Evolutionary conservation across 306 rosid species (phyloP).

Genomic region (Cucumis hystrix): DNA sequence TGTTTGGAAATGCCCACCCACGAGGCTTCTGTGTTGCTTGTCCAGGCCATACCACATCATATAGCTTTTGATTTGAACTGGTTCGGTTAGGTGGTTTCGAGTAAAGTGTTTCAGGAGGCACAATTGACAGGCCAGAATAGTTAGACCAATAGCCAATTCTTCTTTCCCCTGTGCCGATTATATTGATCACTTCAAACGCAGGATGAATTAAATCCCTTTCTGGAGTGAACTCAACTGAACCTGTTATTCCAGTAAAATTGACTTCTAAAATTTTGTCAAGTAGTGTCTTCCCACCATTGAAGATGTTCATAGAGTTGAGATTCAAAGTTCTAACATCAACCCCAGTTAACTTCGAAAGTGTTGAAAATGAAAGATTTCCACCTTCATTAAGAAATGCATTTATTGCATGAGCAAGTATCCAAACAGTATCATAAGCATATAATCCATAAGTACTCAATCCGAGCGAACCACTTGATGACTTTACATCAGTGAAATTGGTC

Average conservation of each 20-base stretch:
- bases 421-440: slow-evolving; percentile 82
- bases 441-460: slow-evolving; percentile 47
- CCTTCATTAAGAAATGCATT: slow-evolving; percentile 68
- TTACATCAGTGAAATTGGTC: slow-evolving; percentile 51
- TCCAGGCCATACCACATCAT: slow-evolving; percentile 77
- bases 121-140: slow-evolving; percentile 56
- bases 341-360: slow-evolving; percentile 35
- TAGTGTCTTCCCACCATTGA: slow-evolving; percentile 45
- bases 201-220: slow-evolving; percentile 50
- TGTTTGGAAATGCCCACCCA: slow-evolving; percentile 92
- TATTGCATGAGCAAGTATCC: slow-evolving; percentile 70
- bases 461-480: slow-evolving; percentile 11
- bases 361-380: slow-evolving; percentile 48
- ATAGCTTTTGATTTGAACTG: slow-evolving; percentile 26
- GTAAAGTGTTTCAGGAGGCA: slow-evolving; percentile 49
- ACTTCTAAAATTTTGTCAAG: slow-evolving; percentile 35
- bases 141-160: slow-evolving; percentile 90
- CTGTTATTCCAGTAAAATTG: slow-evolving; percentile 70
- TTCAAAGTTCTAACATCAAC: slow-evolving; percentile 24
- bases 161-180: slow-evolving; percentile 51
- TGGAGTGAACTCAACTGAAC: slow-evolving; percentile 40
- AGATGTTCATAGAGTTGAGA: slow-evolving; percentile 61
- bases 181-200: slow-evolving; percentile 71
- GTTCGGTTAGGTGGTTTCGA: slow-evolving; percentile 38
- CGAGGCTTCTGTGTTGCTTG: slow-evolving; percentile 53